Conservation (phyloP, 129 eudicot species). For the carrot (Daucus carota) region DH1_v3.0 NC_030382.2:35896501-35897000, state of each 20-base stretch:
- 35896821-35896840: not conserved
- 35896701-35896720: constrained; percentile 41
- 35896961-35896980: too few relatives aligned
- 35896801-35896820: not conserved
- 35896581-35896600: not conserved
- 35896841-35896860: not conserved
- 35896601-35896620: constrained; percentile 24
- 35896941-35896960: too few relatives aligned
- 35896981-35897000: too few relatives aligned
- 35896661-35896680: constrained; percentile 38
- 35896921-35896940: too few relatives aligned
- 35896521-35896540: too few relatives aligned
- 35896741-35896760: not conserved
- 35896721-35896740: constrained; percentile 11
- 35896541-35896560: not conserved
- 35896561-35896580: not conserved
- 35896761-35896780: not conserved
- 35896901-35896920: too few relatives aligned
- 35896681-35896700: constrained; percentile 52
- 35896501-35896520: not conserved
- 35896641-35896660: constrained; percentile 44
- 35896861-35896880: too few relatives aligned
- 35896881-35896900: too few relatives aligned
- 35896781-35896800: not conserved
- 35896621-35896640: constrained; percentile 31